A percentile compares a stretch with the other conserved stretches of the same genome.
phyloP scores from a whole-genome alignment of 2,329 filamentous ascomycete genomes.

The Pestalotiopsis sp. region DNA sequence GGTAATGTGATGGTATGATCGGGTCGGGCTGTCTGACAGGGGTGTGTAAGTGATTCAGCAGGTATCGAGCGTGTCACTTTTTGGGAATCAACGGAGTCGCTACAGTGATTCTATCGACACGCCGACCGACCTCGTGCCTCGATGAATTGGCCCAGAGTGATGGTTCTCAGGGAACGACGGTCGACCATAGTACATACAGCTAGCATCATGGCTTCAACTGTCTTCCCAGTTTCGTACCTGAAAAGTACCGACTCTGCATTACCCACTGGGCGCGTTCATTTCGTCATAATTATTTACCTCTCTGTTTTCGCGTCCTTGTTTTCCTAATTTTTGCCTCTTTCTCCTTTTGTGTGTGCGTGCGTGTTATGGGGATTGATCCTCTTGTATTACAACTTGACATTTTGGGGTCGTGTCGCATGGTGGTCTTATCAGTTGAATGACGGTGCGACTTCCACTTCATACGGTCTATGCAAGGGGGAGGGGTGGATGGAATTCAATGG shows the following conservation, averaged over 20 bases:
- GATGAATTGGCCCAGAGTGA: constrained; percentile 10
- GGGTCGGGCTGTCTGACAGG: constrained; percentile 5
- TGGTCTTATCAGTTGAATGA: constrained; percentile 7
- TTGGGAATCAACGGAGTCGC: neutral
- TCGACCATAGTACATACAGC: neutral
- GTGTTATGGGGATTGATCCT: neutral
- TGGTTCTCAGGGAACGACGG: neutral
- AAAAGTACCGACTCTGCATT: neutral
- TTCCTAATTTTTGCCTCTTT: neutral
- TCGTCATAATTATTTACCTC: neutral
- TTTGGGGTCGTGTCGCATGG: neutral
- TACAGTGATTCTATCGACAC: neutral
- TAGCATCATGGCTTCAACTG: neutral
- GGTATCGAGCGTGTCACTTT: constrained; percentile 3
- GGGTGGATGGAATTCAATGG: neutral
- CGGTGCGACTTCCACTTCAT: neutral
- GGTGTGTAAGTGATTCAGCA: constrained; percentile 3
- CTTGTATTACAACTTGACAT: neutral
- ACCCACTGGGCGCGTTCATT: neutral
- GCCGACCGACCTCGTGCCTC: neutral
- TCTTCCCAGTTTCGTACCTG: neutral
- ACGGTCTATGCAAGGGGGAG: neutral
- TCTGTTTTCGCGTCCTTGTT: neutral
- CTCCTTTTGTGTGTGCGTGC: neutral
- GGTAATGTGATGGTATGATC: neutral